phyloP scores from a whole-genome alignment of 176 grass and related monocot genomes.

The Triticum dicoccoides region DNA sequence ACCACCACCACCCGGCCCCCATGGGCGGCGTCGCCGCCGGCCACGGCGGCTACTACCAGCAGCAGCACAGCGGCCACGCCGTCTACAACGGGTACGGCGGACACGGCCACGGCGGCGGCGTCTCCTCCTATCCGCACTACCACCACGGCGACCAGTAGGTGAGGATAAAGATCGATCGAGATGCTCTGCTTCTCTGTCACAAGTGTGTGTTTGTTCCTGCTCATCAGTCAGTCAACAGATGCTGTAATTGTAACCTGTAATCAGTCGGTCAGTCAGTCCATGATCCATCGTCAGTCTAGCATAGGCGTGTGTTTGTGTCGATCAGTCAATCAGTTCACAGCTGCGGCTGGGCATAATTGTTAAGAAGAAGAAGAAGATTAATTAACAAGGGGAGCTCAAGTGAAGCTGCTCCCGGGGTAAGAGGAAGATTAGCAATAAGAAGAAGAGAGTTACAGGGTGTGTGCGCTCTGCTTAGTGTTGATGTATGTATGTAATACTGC shows the following conservation, averaged over 20 bases:
- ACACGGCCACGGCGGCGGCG: not conserved
- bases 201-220: not conserved
- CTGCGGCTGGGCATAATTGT: not conserved
- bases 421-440: not conserved
- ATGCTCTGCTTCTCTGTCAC: not conserved
- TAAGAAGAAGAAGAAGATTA: not conserved
- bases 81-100: constrained; percentile 5
- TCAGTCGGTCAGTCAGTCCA: not conserved
- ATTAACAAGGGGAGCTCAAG: not conserved
- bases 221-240: no score
- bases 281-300: not conserved
- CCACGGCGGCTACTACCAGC: not conserved
- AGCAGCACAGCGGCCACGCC: not conserved
- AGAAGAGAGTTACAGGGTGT: not conserved
- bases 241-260: constrained; percentile 5
- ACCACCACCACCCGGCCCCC: constrained; percentile 22
- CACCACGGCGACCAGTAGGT: not conserved
- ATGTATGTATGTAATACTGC: not conserved
- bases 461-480: not conserved
- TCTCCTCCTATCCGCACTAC: constrained; percentile 13
- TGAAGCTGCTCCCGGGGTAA: not conserved
- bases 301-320: not conserved
- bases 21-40: constrained; percentile 6
- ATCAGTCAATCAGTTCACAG: not conserved
- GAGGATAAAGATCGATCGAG: not conserved